A percentile compares a stretch with the other conserved stretches of the same genome.
These are phyloP conservation scores for Fusarium algeriense DNA, from an alignment of 2,329 filamentous ascomycete genomes.

Conservation along the genomic window DNA sequence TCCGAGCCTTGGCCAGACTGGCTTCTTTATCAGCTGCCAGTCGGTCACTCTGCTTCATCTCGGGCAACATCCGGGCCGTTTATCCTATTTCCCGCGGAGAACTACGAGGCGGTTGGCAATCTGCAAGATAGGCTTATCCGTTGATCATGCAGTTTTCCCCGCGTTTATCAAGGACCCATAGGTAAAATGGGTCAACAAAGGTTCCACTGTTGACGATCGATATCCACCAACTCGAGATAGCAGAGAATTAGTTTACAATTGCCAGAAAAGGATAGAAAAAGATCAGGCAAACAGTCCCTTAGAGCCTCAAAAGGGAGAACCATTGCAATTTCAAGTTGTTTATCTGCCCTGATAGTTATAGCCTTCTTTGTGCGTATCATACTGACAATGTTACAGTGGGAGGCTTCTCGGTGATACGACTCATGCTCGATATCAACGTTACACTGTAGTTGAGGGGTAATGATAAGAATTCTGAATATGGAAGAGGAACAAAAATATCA, in stretches of 20 bases:
- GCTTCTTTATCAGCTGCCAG: not conserved
- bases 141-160: not conserved
- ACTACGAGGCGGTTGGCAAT: not conserved
- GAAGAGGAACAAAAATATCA: not conserved
- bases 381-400: not conserved
- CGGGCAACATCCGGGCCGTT: not conserved
- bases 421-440: not conserved
- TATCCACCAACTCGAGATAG: not conserved
- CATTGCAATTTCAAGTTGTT: too few species aligned
- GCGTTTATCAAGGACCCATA: constrained; percentile 5
- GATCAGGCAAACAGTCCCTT: too few species aligned
- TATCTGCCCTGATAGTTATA: too few species aligned
- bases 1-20: too few species aligned
- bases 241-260: too few species aligned
- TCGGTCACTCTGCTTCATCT: fast-evolving
- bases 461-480: not conserved
- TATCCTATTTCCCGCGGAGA: not conserved
- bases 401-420: not conserved
- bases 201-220: not conserved
- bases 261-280: too few species aligned
- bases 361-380: too few species aligned
- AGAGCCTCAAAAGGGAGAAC: too few species aligned
- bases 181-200: not conserved
- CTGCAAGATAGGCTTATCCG: not conserved
- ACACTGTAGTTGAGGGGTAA: not conserved